phyloP scores from a whole-genome alignment of 176 grass and related monocot species.

The Avena eriantha region DNA sequence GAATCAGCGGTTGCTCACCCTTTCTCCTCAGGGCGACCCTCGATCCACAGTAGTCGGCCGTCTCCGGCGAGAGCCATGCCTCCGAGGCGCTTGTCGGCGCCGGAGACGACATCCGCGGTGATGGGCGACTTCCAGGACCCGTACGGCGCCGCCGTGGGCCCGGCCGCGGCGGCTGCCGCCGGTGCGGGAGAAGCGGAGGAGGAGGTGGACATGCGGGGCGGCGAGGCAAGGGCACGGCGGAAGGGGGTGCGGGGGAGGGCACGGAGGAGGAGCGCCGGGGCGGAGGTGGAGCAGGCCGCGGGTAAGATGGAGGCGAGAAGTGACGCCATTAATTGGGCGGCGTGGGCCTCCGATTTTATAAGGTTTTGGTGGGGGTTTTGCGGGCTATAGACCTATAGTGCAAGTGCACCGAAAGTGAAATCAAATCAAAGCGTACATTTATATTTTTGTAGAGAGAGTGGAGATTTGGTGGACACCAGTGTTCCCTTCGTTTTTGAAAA shows the following conservation, averaged over 20 bases:
- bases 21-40: constrained; percentile 64
- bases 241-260: background rate
- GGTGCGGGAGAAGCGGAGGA: background rate
- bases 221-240: constrained; percentile 23
- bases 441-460: background rate
- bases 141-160: constrained; percentile 46
- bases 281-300: constrained; percentile 21
- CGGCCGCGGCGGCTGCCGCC: background rate
- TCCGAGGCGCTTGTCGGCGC: constrained; percentile 50
- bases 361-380: constrained; percentile 21
- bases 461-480: too few species aligned
- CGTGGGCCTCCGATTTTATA: constrained; percentile 14
- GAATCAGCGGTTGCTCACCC: constrained; percentile 37
- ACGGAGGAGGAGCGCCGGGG: constrained; percentile 24
- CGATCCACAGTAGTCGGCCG: constrained; percentile 57
- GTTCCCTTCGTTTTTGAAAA: too few species aligned
- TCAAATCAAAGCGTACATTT: background rate
- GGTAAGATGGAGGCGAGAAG: constrained; percentile 29
- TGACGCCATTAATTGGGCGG: constrained; percentile 18
- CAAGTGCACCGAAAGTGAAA: background rate
- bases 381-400: background rate
- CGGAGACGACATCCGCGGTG: constrained; percentile 59
- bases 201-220: constrained; percentile 38
- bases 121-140: constrained; percentile 64
- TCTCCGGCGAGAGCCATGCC: constrained; percentile 49